Evolutionary conservation across 2,329 filamentous ascomycete species (phyloP), one percentile per base, ranked within the genome.

Genomic region (Parascedosporium putredinis): DNA sequence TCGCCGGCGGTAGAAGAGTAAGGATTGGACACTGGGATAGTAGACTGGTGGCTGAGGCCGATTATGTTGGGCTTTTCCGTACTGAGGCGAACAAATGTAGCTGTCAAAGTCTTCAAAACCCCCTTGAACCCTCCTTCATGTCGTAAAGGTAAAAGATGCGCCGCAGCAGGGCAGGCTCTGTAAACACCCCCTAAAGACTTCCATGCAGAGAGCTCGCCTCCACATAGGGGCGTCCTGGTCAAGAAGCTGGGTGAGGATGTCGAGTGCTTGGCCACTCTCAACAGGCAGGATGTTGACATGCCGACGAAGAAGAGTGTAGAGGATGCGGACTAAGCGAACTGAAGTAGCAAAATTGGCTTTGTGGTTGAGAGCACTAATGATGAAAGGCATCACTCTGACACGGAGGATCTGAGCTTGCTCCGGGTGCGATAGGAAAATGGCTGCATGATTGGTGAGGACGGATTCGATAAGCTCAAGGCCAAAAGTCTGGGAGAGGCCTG

Each of bases 401-500:
- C 86, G 81, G 33, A 97, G 72, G 33, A 95, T 79, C 55, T 91
- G 77, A 4, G 85, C 79, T 63, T 95, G 86, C 60, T 96, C 90
- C 1, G 80, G 75, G 60, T 96, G 89, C 3, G 74, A 72, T 16
- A 82, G 72, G 63, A 97, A 93, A 24, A 95, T 79, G 47, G 75
- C 73, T n/a, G 83, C 79, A 69, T 96, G 88, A 58, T 90, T 94
- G 22, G 85, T 84, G 52, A 98, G 71, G 48, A 95, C 82, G 1
- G 88, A 91, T 66, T 96, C 90, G 57, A 98, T 88, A 50, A 97
- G 75, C 62, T 98, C 93, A 1, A 98, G 70, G 5, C 89, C 87
- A 57, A 95, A 93, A 0, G 86, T 84, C 57, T 88, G 82, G 0
- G 88, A 82, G 8, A 97, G 74, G 3, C 80, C 79, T 10, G 86